Evolutionary conservation across 495 filamentous ascomycete genomes (phyloP).

Genomic region (Clavariopsis aquatica): DNA sequence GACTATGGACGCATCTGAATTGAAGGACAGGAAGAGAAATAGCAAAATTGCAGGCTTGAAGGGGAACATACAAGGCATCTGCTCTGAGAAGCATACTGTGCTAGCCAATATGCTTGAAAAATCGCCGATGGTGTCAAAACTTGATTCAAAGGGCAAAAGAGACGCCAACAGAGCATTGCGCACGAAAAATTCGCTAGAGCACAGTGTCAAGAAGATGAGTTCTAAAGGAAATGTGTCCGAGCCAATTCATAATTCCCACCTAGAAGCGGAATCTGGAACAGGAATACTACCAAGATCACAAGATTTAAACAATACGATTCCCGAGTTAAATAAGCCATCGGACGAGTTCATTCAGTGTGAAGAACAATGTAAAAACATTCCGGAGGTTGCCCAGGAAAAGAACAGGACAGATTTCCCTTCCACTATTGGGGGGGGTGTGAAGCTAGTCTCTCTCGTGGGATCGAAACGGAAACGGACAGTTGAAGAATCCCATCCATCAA

Average conservation of each 20-base stretch:
- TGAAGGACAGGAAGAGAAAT: neutral
- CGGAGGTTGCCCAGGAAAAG: too few species aligned
- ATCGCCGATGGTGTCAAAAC: neutral
- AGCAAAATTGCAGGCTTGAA: neutral
- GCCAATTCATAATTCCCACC: too few species aligned
- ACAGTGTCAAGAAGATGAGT: too few species aligned
- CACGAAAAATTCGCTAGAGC: neutral
- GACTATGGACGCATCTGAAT: neutral
- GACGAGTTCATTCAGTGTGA: too few species aligned
- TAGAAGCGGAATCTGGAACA: too few species aligned
- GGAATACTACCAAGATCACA: too few species aligned
- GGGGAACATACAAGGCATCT: neutral
- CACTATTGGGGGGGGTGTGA: neutral
- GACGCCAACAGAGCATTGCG: neutral
- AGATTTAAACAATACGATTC: too few species aligned
- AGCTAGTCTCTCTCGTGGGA: neutral
- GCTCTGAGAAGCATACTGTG: neutral
- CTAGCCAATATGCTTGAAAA: conserved; percentile 5
- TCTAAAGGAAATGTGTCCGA: too few species aligned
- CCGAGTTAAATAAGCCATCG: too few species aligned
- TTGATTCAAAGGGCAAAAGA: neutral
- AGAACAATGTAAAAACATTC: too few species aligned
- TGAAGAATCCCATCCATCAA: neutral
- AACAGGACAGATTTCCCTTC: too few species aligned
- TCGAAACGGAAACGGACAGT: conserved; percentile 2